Conservation (phyloP, 257 asterid genomes). For the Hygrophila difformis region DNA sequence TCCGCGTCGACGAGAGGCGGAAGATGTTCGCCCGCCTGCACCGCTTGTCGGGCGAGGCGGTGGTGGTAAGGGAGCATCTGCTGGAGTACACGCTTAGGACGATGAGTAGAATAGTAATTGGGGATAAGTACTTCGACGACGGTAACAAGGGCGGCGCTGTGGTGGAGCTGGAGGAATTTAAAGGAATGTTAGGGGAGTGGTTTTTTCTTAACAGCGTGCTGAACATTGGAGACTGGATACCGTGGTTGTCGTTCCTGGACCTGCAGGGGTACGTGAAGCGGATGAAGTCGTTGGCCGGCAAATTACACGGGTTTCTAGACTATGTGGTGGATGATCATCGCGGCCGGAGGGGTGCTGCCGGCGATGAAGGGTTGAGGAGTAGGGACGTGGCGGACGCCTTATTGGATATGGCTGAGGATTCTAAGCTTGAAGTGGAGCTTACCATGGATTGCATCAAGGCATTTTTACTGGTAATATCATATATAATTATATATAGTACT, state of each 20-base stretch:
- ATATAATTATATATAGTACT: too few relatives aligned
- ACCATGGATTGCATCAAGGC: constrained; percentile 20
- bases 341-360: constrained; percentile 1
- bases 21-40: background rate
- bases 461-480: constrained; percentile 23
- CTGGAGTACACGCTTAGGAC: background rate
- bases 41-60: background rate
- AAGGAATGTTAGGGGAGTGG: background rate
- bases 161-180: too few relatives aligned
- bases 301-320: background rate
- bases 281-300: background rate
- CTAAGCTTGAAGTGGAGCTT: constrained; percentile 19
- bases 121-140: background rate
- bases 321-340: constrained; percentile 17
- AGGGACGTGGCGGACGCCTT: constrained; percentile 21
- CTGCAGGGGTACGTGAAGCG: constrained; percentile 23
- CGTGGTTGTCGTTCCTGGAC: constrained; percentile 16
- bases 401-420: constrained; percentile 18
- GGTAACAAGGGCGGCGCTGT: too few relatives aligned
- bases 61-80: too few relatives aligned
- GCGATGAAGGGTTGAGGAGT: constrained; percentile 6
- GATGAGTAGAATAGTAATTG: background rate
- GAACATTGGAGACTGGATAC: constrained; percentile 18
- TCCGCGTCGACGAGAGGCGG: background rate
- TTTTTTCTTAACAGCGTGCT: background rate